Conservation (phyloP, 345 rosid genomes). For the Ceriops zippeliana region DNA sequence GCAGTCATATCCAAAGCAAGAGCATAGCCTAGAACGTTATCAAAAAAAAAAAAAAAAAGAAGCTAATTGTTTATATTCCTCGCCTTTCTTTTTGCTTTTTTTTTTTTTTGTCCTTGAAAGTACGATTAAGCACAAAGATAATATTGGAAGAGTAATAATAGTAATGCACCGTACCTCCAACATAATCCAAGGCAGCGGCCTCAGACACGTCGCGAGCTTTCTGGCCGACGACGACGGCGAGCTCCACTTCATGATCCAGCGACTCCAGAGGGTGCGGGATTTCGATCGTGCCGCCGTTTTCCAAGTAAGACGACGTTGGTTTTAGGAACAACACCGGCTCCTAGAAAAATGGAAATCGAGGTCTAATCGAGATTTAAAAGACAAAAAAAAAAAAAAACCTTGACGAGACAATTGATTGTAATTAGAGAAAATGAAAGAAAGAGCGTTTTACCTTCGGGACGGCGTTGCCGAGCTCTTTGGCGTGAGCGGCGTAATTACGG, state of each 20-base stretch:
- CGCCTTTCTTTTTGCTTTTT: no score
- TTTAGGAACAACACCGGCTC: constrained; percentile 85
- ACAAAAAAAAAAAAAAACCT: no score
- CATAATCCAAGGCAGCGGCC: constrained; percentile 72
- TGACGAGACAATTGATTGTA: background rate
- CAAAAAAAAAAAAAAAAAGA: background rate
- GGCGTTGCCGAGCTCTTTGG: constrained; percentile 92
- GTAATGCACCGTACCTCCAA: constrained; percentile 47
- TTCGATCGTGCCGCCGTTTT: constrained; percentile 86
- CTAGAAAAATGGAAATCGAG: constrained; percentile 22
- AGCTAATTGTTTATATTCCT: no score
- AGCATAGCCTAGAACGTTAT: constrained; percentile 60
- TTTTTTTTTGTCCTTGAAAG: no score
- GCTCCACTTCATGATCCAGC: constrained; percentile 92
- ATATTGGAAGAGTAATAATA: no score
- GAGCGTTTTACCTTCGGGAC: constrained; percentile 53
- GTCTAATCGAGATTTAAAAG: background rate
- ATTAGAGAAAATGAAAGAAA: no score
- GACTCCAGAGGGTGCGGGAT: constrained; percentile 70
- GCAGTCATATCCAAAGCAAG: constrained; percentile 96
- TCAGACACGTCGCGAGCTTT: constrained; percentile 84
- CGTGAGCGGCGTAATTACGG: constrained; percentile 93
- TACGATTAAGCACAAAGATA: no score
- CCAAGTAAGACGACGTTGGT: constrained; percentile 88
- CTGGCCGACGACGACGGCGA: constrained; percentile 72